These are phyloP conservation scores for Silene vulgaris DNA, from an alignment of 179 eudicot species.

Conservation along the genomic window DNA sequence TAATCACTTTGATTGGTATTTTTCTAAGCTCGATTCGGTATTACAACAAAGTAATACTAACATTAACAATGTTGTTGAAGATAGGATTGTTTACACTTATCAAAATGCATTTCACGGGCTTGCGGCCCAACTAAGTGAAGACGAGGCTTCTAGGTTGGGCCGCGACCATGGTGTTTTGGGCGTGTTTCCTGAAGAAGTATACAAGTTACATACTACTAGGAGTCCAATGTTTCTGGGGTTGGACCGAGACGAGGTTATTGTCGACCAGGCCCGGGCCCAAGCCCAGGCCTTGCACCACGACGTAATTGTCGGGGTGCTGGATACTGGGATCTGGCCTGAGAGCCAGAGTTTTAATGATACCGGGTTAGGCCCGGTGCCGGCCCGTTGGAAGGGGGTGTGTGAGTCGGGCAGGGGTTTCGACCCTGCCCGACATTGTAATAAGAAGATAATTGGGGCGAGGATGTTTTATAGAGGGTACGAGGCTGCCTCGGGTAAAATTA, in stretches of 20 bases:
- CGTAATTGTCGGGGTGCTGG: conserved; percentile 78
- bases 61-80: conserved; percentile 13
- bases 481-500: conserved; percentile 62
- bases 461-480: conserved; percentile 72
- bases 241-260: conserved; percentile 24
- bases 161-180: conserved; percentile 40
- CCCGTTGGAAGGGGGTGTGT: conserved; percentile 67
- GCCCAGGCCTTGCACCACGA: conserved; percentile 33
- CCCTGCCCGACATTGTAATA: conserved; percentile 52
- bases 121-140: conserved; percentile 53
- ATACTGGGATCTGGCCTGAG: conserved; percentile 94
- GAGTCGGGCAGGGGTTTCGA: conserved; percentile 58
- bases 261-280: conserved; percentile 18
- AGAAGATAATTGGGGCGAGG: conserved; percentile 67
- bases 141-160: conserved; percentile 43
- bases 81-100: conserved; percentile 57
- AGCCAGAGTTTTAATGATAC: conserved; percentile 77
- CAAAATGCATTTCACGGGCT: conserved; percentile 68
- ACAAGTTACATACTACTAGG: conserved; percentile 70
- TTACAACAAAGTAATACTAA: conserved; percentile 12
- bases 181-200: conserved; percentile 48
- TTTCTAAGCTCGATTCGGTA: conserved; percentile 48
- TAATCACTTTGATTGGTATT: conserved; percentile 62
- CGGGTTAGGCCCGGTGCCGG: conserved; percentile 44
- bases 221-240: conserved; percentile 75